Base-by-base conservation (phyloP, 805 yeast species). In the Candida palmyrensis region DNA sequence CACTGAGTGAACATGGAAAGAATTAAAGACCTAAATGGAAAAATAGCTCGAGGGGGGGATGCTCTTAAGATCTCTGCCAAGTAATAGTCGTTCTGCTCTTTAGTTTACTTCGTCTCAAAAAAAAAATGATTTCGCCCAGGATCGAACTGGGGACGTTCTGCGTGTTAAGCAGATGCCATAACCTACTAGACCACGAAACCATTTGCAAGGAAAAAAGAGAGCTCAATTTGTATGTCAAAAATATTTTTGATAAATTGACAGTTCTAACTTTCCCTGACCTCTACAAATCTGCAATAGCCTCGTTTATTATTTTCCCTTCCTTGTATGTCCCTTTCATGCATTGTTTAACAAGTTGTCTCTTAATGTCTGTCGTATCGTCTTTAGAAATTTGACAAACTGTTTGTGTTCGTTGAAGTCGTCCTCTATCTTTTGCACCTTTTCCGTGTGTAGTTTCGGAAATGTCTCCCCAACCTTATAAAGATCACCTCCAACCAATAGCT, bases 91-190 rank as follows among this genome's bases (percentile, higher is more conserved):
- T n/a, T n/a, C n/a, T n/a, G n/a, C n/a, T n/a, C n/a, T n/a, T n/a
- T n/a, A n/a, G n/a, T n/a, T n/a, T n/a, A n/a, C n/a, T n/a, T n/a
- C n/a, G n/a, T n/a, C n/a, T n/a, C n/a, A 13, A n/a, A 29, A 29
- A 66, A 68, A 55, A 57, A 55, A 48, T 88, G 96, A 87, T 82
- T 86, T 80, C 83, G 88, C 97, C 97, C 97, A 89, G 97, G 97
- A 87, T 90, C 96, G 97, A 90, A 90, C 97, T 88, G 96, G 97
- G 96, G 97, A 90, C 97, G 88, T 85, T 84, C 92, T 87, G 96
- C 96, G 96, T 89, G 97, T 89, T 87, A 89, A 86, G 96, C 96
- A 88, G 92, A 85, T 84, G 96, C 95, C 96, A 89, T 89, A 79
- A 88, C 96, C 33, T 17, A 30, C 33, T 30, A 30, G 33, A 30